A percentile compares a stretch with the other conserved stretches of the same genome.
Evolutionary conservation across 140 eudicot genomes (phyloP).

Genomic region (Flaveria floridana): DNA sequence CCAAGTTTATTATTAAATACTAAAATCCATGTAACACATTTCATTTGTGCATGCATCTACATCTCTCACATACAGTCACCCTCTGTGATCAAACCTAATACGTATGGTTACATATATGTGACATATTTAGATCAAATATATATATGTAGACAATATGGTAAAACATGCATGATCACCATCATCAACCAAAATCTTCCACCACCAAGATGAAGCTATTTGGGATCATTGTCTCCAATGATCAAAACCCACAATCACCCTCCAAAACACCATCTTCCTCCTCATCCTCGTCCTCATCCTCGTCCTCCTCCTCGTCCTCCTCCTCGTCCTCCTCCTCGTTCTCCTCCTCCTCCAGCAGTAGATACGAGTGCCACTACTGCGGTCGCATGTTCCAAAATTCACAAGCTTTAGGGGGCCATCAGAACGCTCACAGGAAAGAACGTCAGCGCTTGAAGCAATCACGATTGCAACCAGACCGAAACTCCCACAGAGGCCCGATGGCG

Average conservation of each 20-base stretch:
- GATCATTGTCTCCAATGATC: conserved; percentile 47
- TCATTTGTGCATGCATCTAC: neutral
- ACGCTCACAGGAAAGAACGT: conserved; percentile 69
- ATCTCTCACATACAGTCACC: neutral
- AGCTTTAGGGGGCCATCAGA: conserved; percentile 77
- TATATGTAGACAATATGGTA: conserved; percentile 30
- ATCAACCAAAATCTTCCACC: conserved; percentile 36
- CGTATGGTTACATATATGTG: neutral
- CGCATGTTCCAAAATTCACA: conserved; percentile 71
- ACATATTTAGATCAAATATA: no score
- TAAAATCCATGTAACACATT: no score
- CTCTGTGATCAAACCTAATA: neutral
- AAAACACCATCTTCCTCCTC: conserved; percentile 29
- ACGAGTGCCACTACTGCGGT: conserved; percentile 68
- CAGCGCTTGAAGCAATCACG: conserved; percentile 56
- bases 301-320: conserved; percentile 12
- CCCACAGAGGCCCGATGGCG: neutral
- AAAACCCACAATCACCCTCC: conserved; percentile 37
- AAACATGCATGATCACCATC: conserved; percentile 44
- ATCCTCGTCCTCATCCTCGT: conserved; percentile 7
- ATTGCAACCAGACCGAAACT: conserved; percentile 38
- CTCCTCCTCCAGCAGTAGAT: conserved; percentile 44
- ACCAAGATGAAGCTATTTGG: conserved; percentile 56
- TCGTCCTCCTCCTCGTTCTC: conserved; percentile 8
- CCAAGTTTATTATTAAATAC: no score